Evolutionary conservation across 345 rosid genomes (phyloP).

Genomic region (Rhodamnia rubescens): DNA sequence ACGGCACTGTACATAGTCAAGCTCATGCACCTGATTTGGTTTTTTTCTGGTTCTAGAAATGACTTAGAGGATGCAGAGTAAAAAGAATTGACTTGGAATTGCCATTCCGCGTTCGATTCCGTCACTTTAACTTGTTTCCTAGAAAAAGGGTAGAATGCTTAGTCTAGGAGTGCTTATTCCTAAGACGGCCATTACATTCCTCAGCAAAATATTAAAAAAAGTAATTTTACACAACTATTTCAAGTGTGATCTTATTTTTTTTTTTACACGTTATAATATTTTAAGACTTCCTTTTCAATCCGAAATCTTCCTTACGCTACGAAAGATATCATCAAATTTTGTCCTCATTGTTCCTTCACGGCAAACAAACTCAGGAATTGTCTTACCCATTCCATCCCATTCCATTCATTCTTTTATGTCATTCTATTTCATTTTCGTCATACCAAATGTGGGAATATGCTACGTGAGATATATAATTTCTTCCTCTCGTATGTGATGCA

Average conservation of each 20-base stretch:
- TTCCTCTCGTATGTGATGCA: background rate
- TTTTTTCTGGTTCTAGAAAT: background rate
- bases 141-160: background rate
- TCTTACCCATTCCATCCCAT: no score
- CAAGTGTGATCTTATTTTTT: background rate
- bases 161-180: background rate
- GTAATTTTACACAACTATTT: background rate
- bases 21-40: no score
- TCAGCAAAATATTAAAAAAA: background rate
- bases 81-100: background rate
- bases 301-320: background rate
- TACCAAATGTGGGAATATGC: background rate
- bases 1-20: background rate
- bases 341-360: background rate
- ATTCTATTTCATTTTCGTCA: background rate
- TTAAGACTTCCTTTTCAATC: background rate
- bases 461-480: background rate
- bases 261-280: background rate
- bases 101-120: background rate
- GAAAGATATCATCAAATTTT: background rate
- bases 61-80: no score
- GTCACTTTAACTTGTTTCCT: background rate
- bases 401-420: background rate
- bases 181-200: background rate
- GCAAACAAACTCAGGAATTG: background rate